Conservation (phyloP, 371 early-diverging fungal species). For the Lichtheimia ramosa region DNA sequence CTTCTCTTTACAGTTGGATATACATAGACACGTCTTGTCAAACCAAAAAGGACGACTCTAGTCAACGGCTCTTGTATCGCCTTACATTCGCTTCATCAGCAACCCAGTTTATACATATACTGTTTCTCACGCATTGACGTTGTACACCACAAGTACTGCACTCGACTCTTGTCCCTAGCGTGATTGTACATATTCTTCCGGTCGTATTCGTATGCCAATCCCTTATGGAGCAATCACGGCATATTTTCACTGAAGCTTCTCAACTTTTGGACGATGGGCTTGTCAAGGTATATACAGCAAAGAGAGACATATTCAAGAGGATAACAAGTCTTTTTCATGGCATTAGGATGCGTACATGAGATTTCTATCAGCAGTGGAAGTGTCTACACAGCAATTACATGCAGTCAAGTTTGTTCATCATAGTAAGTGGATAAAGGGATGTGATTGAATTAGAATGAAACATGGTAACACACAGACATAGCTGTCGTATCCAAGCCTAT, state of each 20-base stretch:
- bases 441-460: no score
- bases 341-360: slow-evolving; percentile 43
- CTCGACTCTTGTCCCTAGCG: no score
- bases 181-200: no score
- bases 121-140: no score
- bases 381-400: slow-evolving; percentile 33
- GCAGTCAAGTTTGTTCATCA: slow-evolving; percentile 45
- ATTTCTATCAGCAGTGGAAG: slow-evolving; percentile 36
- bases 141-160: no score
- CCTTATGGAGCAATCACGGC: slow-evolving; percentile 20
- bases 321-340: not conserved
- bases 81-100: not conserved
- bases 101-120: slow-evolving; percentile 4
- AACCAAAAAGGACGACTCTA: no score
- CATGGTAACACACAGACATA: slow-evolving; percentile 3
- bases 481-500: slow-evolving; percentile 36
- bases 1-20: not conserved
- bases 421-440: slow-evolving; percentile 23
- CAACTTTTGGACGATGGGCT: slow-evolving; percentile 35
- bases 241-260: slow-evolving; percentile 31
- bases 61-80: not conserved
- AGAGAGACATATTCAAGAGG: not conserved
- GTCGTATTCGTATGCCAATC: no score
- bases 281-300: slow-evolving; percentile 26
- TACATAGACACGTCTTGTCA: not conserved